These are phyloP conservation scores for Aurantiochytrium sp. DNA, from an alignment of 108 stramenopile species.

Conservation along the genomic window DNA sequence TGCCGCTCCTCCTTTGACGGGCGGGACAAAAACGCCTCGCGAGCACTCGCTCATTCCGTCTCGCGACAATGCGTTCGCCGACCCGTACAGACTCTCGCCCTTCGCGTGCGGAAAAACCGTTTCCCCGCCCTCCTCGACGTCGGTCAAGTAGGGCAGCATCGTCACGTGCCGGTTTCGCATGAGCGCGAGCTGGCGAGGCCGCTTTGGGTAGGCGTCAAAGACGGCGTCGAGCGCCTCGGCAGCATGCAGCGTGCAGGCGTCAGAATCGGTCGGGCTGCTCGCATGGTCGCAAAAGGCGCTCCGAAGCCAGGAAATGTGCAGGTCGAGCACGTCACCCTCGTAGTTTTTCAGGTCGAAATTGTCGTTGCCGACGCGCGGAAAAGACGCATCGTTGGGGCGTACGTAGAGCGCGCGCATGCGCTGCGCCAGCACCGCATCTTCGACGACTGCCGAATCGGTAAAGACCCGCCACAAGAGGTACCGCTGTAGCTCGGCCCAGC, in stretches of 20 bases:
- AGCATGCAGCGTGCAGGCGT: neutral
- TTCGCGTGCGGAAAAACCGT: neutral
- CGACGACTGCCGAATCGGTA: too few relatives aligned
- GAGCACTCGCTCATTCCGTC: constrained; percentile 19
- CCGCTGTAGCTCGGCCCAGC: neutral
- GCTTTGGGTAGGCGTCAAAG: neutral
- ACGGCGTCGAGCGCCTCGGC: neutral
- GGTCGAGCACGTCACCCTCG: neutral
- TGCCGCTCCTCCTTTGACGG: neutral
- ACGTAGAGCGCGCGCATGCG: too few relatives aligned
- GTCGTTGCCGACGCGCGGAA: neutral
- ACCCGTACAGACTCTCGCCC: neutral
- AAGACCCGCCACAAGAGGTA: neutral
- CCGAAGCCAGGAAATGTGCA: neutral
- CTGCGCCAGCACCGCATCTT: neutral
- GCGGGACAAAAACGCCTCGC: neutral
- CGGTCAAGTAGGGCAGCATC: constrained; percentile 15
- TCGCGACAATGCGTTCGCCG: neutral
- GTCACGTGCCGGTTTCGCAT: neutral
- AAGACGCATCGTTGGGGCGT: too few relatives aligned
- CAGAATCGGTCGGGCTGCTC: neutral
- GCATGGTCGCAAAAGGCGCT: neutral
- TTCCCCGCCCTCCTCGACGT: constrained; percentile 10
- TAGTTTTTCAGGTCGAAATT: neutral
- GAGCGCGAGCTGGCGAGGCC: neutral